Conservation (phyloP, 257 asterid species). For the Anisodus tanguticus region DNA sequence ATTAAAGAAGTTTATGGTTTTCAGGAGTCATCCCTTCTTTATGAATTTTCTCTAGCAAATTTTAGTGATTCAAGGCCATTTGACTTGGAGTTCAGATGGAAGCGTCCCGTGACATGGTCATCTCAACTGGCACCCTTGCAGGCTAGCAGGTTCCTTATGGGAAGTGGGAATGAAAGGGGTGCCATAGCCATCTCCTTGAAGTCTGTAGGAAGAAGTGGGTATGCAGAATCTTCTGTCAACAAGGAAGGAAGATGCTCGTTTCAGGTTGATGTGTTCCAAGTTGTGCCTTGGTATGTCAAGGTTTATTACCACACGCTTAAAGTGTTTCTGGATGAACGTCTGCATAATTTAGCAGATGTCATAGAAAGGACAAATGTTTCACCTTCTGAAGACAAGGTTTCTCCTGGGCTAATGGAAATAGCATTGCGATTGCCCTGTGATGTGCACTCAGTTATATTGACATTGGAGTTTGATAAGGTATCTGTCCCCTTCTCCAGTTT, state of each 20-base stretch:
- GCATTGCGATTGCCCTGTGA: constrained; percentile 72
- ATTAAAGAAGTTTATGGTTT: constrained; percentile 53
- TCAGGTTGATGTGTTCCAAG: constrained; percentile 80
- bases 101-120: constrained; percentile 78
- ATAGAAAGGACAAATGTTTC: constrained; percentile 68
- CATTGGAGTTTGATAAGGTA: constrained; percentile 96
- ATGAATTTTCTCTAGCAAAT: constrained; percentile 64
- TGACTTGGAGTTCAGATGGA: constrained; percentile 85
- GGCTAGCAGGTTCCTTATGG: constrained; percentile 82
- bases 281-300: constrained; percentile 99
- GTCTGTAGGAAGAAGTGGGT: constrained; percentile 48
- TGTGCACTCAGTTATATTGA: constrained; percentile 75
- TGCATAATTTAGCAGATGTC: constrained; percentile 52
- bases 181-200: constrained; percentile 85
- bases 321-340: constrained; percentile 71
- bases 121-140: constrained; percentile 78
- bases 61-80: constrained; percentile 63
- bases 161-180: constrained; percentile 98
- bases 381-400: constrained; percentile 96
- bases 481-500: constrained; percentile 13
- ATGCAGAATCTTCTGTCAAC: constrained; percentile 34
- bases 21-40: constrained; percentile 55
- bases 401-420: constrained; percentile 92
- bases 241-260: constrained; percentile 54
- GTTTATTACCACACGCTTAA: constrained; percentile 82